Evolutionary conservation across 208 protist species (phyloP).

Genomic region (Leishmania braziliensis): DNA sequence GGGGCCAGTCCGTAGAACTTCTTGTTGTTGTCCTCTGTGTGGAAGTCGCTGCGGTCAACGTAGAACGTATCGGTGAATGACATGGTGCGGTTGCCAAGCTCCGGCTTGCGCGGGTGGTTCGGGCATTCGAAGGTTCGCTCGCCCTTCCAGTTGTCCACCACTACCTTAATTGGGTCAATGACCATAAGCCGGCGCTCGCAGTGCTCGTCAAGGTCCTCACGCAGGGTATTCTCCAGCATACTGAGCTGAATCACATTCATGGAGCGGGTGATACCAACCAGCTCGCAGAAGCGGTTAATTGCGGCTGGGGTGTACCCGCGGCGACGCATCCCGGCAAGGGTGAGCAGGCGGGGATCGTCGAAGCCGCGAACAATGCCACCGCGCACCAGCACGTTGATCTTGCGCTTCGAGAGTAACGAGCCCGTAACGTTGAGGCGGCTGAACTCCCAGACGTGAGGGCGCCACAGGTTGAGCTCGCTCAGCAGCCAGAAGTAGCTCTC

Average conservation of each 20-base stretch:
- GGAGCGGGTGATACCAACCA: constrained; percentile 93
- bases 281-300: constrained; percentile 98
- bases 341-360: constrained; percentile 98
- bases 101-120: constrained; percentile 94
- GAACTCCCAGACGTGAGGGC: constrained; percentile 98
- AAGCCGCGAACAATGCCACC: constrained; percentile 96
- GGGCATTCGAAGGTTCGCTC: constrained; percentile 87
- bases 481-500: constrained; percentile 98
- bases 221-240: constrained; percentile 95
- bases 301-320: constrained; percentile 96
- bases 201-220: constrained; percentile 95
- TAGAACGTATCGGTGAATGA: constrained; percentile 94
- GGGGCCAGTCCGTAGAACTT: constrained; percentile 91
- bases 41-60: constrained; percentile 98
- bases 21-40: constrained; percentile 72
- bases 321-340: constrained; percentile 96
- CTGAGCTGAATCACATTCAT: constrained; percentile 94
- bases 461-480: constrained; percentile 87
- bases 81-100: constrained; percentile 83
- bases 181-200: constrained; percentile 88
- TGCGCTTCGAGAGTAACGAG: constrained; percentile 98
- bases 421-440: constrained; percentile 97
- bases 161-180: constrained; percentile 97
- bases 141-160: constrained; percentile 93
- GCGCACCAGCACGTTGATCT: constrained; percentile 96